Evolutionary conservation across 2,329 filamentous ascomycete genomes (phyloP).

Genomic region (Aspergillus neoniger): DNA sequence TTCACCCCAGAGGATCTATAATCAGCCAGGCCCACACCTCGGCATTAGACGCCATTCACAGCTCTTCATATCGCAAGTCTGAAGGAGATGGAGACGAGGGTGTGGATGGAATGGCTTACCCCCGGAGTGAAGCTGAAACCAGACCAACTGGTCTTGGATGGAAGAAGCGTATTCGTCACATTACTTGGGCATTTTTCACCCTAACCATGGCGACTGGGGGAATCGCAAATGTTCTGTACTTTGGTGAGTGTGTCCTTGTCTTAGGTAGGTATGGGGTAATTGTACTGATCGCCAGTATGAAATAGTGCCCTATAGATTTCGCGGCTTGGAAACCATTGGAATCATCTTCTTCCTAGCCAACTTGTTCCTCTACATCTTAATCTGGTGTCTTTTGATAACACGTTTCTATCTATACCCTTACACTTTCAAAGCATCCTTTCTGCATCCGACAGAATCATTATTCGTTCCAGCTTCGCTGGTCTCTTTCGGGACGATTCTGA

Average conservation of each 20-base stretch:
- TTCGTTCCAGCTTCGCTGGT: conserved; percentile 71
- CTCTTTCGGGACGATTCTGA: conserved; percentile 73
- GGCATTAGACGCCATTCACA: conserved; percentile 31
- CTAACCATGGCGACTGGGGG: conserved; percentile 65
- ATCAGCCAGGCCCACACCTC: conserved; percentile 31
- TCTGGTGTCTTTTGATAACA: conserved; percentile 64
- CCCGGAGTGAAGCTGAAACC: conserved; percentile 18
- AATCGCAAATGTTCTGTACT: conserved; percentile 61
- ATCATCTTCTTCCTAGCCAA: conserved; percentile 65
- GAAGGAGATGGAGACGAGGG: conserved; percentile 14
- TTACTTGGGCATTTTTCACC: conserved; percentile 80
- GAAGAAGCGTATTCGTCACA: conserved; percentile 60
- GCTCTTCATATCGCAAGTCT: conserved; percentile 23
- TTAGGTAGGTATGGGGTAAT: not conserved
- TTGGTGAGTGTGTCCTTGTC: conserved; percentile 47
- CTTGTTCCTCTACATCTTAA: conserved; percentile 62
- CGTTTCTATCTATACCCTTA: conserved; percentile 71
- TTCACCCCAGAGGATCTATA: conserved; percentile 15
- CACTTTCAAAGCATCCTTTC: conserved; percentile 70
- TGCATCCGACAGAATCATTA: conserved; percentile 75
- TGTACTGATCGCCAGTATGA: not conserved
- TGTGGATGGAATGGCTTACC: conserved; percentile 17
- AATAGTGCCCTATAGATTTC: conserved; percentile 55
- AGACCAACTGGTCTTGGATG: conserved; percentile 43
- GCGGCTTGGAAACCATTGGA: conserved; percentile 62